Evolutionary conservation across 1,139 yeast genomes (phyloP).

Genomic region (Saccharomyces pastorianus): DNA sequence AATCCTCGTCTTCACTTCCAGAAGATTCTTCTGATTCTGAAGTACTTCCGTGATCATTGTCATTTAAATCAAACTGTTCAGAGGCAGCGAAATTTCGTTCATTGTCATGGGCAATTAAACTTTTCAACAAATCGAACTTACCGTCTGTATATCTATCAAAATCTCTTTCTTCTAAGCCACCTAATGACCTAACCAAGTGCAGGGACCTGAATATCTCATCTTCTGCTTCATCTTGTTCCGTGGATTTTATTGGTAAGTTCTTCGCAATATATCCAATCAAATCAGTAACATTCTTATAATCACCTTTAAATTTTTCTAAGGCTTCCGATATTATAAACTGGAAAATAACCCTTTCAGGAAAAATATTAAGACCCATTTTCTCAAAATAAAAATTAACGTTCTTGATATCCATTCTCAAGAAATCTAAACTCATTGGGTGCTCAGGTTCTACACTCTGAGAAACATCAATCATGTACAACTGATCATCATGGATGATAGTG

Average conservation of each 20-base stretch:
- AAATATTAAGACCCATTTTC: conserved; percentile 63
- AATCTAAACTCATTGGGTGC: conserved; percentile 94
- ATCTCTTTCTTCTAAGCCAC: conserved; percentile 78
- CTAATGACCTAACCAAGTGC: conserved; percentile 70
- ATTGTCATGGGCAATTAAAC: conserved; percentile 42
- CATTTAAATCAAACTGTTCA: conserved; percentile 20
- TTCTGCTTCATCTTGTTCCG: conserved; percentile 51
- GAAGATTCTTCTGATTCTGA: conserved; percentile 10
- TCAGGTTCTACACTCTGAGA: conserved; percentile 97
- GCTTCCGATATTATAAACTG: conserved; percentile 52
- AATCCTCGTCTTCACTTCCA: conserved; percentile 17
- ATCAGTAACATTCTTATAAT: conserved; percentile 38
- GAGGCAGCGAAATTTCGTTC: conserved; percentile 26
- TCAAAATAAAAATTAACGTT: conserved; percentile 84
- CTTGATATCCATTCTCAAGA: conserved; percentile 93
- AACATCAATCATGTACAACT: conserved; percentile 85
- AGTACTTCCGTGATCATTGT: conserved; percentile 15
- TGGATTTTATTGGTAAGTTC: conserved; percentile 43
- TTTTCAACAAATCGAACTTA: conserved; percentile 67
- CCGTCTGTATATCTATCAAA: conserved; percentile 76
- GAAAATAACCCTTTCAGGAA: conserved; percentile 75
- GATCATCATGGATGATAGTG: conserved; percentile 73
- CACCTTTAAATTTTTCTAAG: conserved; percentile 32
- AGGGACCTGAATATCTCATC: conserved; percentile 85
- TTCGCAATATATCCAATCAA: conserved; percentile 36